Evolutionary conservation across 2,329 filamentous ascomycete genomes (phyloP).

Genomic region (Hypoxylon sp.): DNA sequence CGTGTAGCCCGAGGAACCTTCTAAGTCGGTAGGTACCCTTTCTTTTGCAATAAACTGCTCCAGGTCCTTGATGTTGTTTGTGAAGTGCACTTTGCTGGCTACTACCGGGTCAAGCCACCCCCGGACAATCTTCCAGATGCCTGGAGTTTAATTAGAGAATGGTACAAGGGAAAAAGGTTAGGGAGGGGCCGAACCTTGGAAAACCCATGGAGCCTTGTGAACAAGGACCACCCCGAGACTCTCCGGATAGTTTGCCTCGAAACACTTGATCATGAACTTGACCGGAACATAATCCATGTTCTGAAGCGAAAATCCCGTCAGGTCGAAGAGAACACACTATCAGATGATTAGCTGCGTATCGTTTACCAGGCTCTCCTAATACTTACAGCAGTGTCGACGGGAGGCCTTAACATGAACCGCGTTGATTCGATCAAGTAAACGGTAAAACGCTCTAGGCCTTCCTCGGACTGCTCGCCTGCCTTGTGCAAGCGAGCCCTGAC

Average conservation of each 20-base stretch:
- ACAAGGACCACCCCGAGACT: constrained; percentile 88
- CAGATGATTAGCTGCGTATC: constrained; percentile 34
- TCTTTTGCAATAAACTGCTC: constrained; percentile 74
- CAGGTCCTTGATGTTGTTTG: constrained; percentile 80
- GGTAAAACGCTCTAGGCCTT: constrained; percentile 85
- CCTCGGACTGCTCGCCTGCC: constrained; percentile 81
- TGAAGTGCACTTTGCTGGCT: constrained; percentile 92
- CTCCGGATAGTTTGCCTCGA: constrained; percentile 98
- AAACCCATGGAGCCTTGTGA: constrained; percentile 96
- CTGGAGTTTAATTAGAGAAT: constrained; percentile 55
- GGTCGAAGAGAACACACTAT: constrained; percentile 92
- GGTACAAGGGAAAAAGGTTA: constrained; percentile 43
- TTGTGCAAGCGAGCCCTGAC: constrained; percentile 84
- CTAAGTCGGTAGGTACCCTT: constrained; percentile 82
- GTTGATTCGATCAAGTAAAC: constrained; percentile 95
- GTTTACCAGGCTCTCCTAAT: neutral
- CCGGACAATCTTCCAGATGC: constrained; percentile 94
- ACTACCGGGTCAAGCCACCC: constrained; percentile 98
- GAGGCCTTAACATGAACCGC: constrained; percentile 79
- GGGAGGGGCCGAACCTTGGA: constrained; percentile 71
- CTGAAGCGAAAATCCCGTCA: constrained; percentile 90
- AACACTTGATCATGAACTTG: constrained; percentile 99
- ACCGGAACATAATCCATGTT: constrained; percentile 99
- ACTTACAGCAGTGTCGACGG: constrained; percentile 90
- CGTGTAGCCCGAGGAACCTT: constrained; percentile 83